Percentiles rank a stretch among this genome's conserved stretches.
These are phyloP conservation scores for Astragalus membranaceus DNA, from an alignment of 306 rosid species.

Conservation along the genomic window DNA sequence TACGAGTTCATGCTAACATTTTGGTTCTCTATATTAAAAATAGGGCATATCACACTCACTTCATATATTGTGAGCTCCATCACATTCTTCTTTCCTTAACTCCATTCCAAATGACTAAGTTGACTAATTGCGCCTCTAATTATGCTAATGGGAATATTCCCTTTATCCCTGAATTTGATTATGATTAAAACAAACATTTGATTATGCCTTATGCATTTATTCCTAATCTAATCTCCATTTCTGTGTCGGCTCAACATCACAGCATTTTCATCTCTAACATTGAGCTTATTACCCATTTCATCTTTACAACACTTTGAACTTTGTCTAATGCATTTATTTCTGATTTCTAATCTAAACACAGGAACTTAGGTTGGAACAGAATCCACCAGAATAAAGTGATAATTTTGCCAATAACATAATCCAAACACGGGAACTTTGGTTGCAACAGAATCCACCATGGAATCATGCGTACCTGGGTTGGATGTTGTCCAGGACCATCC, in stretches of 20 bases:
- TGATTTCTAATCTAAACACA: not conserved
- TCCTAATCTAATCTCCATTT: too few relatives aligned
- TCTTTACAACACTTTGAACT: too few relatives aligned
- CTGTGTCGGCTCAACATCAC: too few relatives aligned
- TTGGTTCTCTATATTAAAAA: not conserved
- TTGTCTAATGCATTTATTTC: too few relatives aligned
- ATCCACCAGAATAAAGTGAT: not conserved
- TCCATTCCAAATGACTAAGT: not conserved
- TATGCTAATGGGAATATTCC: not conserved
- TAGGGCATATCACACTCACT: not conserved
- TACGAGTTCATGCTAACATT: not conserved
- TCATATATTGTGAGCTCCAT: not conserved
- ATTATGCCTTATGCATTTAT: not conserved
- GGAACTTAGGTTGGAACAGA: not conserved
- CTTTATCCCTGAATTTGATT: not conserved
- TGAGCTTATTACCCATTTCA: too few relatives aligned
- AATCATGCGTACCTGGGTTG: constrained; percentile 56
- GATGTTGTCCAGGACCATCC: constrained; percentile 97
- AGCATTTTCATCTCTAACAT: too few relatives aligned
- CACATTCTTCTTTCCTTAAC: not conserved
- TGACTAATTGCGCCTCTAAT: not conserved
- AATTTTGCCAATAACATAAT: not conserved
- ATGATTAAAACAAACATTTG: not conserved
- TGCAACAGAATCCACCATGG: not conserved
- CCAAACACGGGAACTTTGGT: not conserved